phyloP scores from a whole-genome alignment of 2,329 filamentous ascomycete species.

The Fusarium sp. region DNA sequence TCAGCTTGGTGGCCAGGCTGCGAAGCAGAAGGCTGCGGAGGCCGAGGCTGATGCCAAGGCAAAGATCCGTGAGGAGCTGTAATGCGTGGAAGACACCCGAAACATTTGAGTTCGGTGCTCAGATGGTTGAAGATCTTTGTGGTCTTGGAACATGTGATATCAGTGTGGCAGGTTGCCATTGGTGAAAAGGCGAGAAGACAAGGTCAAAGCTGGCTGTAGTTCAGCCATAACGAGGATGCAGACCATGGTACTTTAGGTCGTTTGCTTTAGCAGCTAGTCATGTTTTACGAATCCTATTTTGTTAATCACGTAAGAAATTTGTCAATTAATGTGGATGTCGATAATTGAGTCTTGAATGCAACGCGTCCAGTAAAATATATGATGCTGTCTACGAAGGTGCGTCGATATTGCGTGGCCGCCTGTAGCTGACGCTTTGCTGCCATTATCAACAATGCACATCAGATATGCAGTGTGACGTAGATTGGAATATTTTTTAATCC shows the following conservation, averaged over 20 bases:
- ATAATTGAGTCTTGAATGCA: background rate
- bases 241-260: background rate
- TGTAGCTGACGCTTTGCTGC: background rate
- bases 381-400: too few species aligned
- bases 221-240: background rate
- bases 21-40: slow-evolving; percentile 58
- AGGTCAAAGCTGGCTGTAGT: background rate
- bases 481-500: too few species aligned
- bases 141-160: background rate
- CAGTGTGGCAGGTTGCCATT: background rate
- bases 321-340: background rate
- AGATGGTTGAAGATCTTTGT: background rate
- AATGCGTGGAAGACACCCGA: slow-evolving; percentile 29
- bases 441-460: background rate
- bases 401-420: background rate
- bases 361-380: background rate
- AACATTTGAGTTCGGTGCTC: background rate
- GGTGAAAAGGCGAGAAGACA: background rate
- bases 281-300: slow-evolving; percentile 26
- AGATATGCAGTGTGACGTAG: background rate
- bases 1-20: slow-evolving; percentile 57
- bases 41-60: slow-evolving; percentile 46
- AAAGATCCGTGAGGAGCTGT: slow-evolving; percentile 61
- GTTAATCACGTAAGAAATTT: background rate
- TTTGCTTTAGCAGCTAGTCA: slow-evolving; percentile 33